Percentiles rank a stretch among this genome's conserved stretches.
Evolutionary conservation across 2,329 filamentous ascomycete genomes (phyloP).

Genomic region (Microsporum canis): DNA sequence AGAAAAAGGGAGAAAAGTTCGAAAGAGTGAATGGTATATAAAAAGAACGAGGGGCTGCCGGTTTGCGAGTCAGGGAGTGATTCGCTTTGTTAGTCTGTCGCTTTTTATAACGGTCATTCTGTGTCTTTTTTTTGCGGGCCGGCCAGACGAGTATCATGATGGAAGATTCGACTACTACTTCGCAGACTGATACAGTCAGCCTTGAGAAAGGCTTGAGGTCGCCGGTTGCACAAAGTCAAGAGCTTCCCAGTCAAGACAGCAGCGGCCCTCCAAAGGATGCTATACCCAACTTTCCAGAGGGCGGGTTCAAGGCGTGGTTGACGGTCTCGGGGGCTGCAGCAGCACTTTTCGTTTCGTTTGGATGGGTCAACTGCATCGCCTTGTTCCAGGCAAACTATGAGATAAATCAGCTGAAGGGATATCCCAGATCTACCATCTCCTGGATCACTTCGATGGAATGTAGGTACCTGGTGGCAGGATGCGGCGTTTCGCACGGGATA

Average conservation of each 20-base stretch:
- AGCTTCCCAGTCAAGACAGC: neutral
- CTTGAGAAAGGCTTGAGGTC: neutral
- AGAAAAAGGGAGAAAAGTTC: too few species aligned
- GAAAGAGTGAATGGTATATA: too few species aligned
- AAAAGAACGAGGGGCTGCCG: too few species aligned
- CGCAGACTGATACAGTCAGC: neutral
- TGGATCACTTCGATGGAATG: conserved; percentile 44
- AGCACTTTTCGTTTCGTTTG: conserved; percentile 41
- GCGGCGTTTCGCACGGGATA: neutral
- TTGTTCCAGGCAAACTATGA: conserved; percentile 51
- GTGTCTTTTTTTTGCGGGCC: too few species aligned
- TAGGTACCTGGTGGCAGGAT: neutral
- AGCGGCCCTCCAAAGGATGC: neutral
- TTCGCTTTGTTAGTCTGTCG: too few species aligned
- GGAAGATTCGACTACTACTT: neutral
- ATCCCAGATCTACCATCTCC: conserved; percentile 45
- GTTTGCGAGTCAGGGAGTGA: too few species aligned
- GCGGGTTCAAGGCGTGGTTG: conserved; percentile 21
- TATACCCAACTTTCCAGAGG: neutral
- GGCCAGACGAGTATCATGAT: neutral
- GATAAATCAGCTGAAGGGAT: conserved; percentile 36
- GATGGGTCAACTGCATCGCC: conserved; percentile 42
- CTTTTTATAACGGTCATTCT: too few species aligned
- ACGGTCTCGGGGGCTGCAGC: conserved; percentile 41
- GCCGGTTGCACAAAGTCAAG: neutral